Conservation (phyloP, 2,329 filamentous ascomycete species). For the Cadophora sp. region DNA sequence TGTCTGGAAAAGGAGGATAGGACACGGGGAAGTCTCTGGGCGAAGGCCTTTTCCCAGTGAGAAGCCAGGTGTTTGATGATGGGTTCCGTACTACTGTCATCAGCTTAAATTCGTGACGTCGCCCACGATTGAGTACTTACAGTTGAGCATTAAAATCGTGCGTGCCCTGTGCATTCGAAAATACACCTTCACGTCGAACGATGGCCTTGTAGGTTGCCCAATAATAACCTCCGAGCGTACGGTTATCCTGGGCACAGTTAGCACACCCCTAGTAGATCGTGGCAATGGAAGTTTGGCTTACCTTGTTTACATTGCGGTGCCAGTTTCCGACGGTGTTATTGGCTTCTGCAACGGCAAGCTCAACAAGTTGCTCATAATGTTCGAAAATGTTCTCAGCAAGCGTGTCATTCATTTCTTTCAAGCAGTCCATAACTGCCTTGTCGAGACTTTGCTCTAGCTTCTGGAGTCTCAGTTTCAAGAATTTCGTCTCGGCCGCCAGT, state of each 20-base stretch:
- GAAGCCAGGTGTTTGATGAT: conserved; percentile 36
- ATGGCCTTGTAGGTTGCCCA: conserved; percentile 64
- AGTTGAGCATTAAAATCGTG: conserved; percentile 51
- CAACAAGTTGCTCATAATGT: conserved; percentile 50
- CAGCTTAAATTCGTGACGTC: background rate
- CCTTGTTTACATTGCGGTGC: conserved; percentile 47
- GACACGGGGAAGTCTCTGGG: conserved; percentile 50
- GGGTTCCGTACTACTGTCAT: conserved; percentile 25
- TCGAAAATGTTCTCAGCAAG: conserved; percentile 55
- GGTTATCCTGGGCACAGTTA: conserved; percentile 36
- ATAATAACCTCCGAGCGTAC: conserved; percentile 52
- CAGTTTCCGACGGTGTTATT: conserved; percentile 48
- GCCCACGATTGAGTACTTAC: conserved; percentile 15
- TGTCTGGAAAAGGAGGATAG: conserved; percentile 47
- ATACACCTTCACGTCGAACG: conserved; percentile 57
- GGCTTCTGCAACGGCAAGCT: conserved; percentile 49
- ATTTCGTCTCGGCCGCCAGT: conserved; percentile 47
- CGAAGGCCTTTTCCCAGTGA: conserved; percentile 47
- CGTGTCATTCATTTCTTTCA: conserved; percentile 49
- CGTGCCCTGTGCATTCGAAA: conserved; percentile 47
- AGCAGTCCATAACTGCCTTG: conserved; percentile 48
- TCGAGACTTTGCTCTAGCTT: conserved; percentile 52
- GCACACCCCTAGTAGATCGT: background rate
- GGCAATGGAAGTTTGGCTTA: background rate
- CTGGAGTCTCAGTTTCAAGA: conserved; percentile 49